Evolutionary conservation across 1,284 basidiomycete genomes (phyloP).

Genomic region (Pseudozyma sp.): DNA sequence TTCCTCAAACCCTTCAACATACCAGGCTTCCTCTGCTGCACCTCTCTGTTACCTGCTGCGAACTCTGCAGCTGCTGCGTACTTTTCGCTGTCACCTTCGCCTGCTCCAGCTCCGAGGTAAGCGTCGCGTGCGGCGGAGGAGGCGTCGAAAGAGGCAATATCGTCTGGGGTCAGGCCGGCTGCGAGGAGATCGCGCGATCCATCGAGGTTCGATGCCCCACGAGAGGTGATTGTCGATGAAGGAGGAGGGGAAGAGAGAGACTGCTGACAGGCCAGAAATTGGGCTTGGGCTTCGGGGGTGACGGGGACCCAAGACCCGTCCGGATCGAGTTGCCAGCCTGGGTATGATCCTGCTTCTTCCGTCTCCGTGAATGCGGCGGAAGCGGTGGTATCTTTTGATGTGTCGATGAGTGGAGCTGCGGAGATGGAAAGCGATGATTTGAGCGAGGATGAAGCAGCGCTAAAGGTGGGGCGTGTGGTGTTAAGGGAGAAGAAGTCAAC

Average conservation of each 20-base stretch:
- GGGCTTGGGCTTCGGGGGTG: slow-evolving; percentile 64
- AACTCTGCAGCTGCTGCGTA: slow-evolving; percentile 41
- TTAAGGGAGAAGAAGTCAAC: slow-evolving; percentile 49
- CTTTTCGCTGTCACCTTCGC: slow-evolving; percentile 30
- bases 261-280: slow-evolving; percentile 48
- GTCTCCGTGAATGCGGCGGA: neutral
- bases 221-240: slow-evolving; percentile 4
- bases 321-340: slow-evolving; percentile 65
- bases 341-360: slow-evolving; percentile 24
- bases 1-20: slow-evolving; percentile 49
- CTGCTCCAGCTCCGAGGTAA: slow-evolving; percentile 4
- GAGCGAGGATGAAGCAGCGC: neutral
- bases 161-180: slow-evolving; percentile 18
- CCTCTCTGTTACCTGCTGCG: slow-evolving; percentile 31
- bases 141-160: slow-evolving; percentile 46
- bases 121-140: slow-evolving; percentile 50
- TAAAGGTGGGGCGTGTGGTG: slow-evolving; percentile 2
- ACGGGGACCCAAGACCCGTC: slow-evolving; percentile 66
- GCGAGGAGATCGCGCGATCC: slow-evolving; percentile 36
- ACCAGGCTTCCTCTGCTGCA: slow-evolving; percentile 45
- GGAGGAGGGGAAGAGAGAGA: slow-evolving; percentile 1
- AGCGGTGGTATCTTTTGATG: neutral
- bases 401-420: slow-evolving; percentile 51
- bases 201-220: slow-evolving; percentile 31
- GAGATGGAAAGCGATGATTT: slow-evolving; percentile 31